Conservation (phyloP, 2,329 filamentous ascomycete species). For the Achaetomium macrosporum region DNA sequence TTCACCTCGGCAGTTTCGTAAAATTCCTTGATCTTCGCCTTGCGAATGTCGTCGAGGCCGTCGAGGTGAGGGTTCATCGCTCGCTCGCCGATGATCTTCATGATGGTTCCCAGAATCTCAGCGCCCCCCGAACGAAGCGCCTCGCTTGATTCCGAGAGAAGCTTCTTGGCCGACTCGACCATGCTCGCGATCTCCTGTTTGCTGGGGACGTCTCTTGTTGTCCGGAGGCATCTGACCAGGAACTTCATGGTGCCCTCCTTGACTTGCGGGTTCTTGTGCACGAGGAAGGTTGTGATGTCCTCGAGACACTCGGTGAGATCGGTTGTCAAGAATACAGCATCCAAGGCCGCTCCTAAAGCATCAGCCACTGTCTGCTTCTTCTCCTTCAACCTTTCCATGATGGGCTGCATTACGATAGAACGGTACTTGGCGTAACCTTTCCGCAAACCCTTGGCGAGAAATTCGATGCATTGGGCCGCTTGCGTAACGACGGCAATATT, state of each 20-base stretch:
- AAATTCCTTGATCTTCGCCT: constrained; percentile 92
- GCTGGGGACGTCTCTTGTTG: constrained; percentile 73
- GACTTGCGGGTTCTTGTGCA: constrained; percentile 95
- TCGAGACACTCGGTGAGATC: constrained; percentile 81
- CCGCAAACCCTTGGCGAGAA: constrained; percentile 78
- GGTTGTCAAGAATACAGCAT: constrained; percentile 61
- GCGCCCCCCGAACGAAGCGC: constrained; percentile 81
- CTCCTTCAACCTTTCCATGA: constrained; percentile 94
- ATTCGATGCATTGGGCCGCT: constrained; percentile 87
- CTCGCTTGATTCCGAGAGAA: constrained; percentile 84
- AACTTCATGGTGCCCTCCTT: constrained; percentile 95
- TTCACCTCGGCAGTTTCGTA: constrained; percentile 77
- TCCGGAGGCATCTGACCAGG: constrained; percentile 78
- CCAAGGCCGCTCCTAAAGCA: constrained; percentile 77
- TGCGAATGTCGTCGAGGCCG: constrained; percentile 89
- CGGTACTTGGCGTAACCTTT: constrained; percentile 76
- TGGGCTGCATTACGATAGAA: constrained; percentile 72
- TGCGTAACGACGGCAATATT: constrained; percentile 92
- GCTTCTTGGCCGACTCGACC: constrained; percentile 82
- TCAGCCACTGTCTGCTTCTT: constrained; percentile 90
- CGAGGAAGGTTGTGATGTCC: constrained; percentile 76
- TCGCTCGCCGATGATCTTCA: constrained; percentile 98
- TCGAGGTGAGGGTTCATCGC: constrained; percentile 92
- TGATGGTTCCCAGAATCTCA: constrained; percentile 85
- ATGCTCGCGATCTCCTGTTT: constrained; percentile 80